phyloP scores from a whole-genome alignment of 2,329 filamentous ascomycete species.

The Dichotomopilus funicola region DNA sequence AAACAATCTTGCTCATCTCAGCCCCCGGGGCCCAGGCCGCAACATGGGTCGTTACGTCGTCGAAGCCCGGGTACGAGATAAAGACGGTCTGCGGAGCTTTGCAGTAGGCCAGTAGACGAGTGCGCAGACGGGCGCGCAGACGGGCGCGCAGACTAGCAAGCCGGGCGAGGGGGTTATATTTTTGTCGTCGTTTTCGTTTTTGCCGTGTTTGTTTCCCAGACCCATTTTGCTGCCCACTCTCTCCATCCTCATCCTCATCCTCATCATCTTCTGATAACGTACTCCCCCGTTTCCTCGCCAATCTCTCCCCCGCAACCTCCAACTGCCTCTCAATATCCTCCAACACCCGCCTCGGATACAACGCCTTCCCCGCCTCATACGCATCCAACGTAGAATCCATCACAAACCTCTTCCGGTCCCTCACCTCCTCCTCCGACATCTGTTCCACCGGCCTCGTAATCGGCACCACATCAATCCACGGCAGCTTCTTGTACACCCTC shows the following conservation, averaged over 20 bases:
- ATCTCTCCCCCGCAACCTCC: not conserved
- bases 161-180: not conserved
- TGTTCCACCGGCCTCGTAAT: constrained; percentile 1
- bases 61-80: constrained; percentile 7
- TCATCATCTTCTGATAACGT: not conserved
- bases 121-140: not conserved
- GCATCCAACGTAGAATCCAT: constrained; percentile 7
- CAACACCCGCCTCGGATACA: constrained; percentile 13
- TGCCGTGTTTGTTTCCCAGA: not conserved
- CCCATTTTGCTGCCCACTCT: too few relatives aligned
- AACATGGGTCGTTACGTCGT: constrained; percentile 11
- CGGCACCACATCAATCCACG: constrained; percentile 13
- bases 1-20: not conserved
- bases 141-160: not conserved
- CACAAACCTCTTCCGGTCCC: constrained; percentile 2
- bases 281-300: not conserved
- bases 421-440: constrained; percentile 3
- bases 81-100: constrained; percentile 14
- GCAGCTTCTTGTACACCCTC: constrained; percentile 12
- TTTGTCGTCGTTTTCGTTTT: not conserved
- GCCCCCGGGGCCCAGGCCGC: constrained; percentile 7
- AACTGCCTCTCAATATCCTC: constrained; percentile 10
- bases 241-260: too few relatives aligned
- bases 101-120: constrained; percentile 9
- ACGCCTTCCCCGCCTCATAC: constrained; percentile 14